These are phyloP conservation scores for Pseudogymnoascus sp. DNA, from an alignment of 2,329 filamentous ascomycete species.

Conservation along the genomic window DNA sequence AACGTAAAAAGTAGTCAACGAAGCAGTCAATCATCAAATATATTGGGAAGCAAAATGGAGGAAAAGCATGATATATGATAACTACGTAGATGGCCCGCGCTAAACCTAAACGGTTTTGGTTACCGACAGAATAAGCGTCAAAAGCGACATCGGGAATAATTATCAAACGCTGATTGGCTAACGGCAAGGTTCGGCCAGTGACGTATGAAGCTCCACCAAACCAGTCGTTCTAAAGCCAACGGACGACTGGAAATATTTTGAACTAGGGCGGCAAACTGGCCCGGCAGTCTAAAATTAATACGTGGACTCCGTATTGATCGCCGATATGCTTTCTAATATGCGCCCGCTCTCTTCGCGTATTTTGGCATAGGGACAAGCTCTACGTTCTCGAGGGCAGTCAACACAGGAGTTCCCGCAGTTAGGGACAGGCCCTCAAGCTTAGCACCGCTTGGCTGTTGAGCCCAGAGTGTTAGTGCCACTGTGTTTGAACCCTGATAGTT, in stretches of 20 bases:
- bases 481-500: slow-evolving; percentile 63
- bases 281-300: background rate
- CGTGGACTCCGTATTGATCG: background rate
- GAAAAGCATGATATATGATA: slow-evolving; percentile 6
- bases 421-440: slow-evolving; percentile 12
- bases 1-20: background rate
- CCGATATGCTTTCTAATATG: background rate
- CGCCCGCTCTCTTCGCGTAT: background rate
- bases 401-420: background rate
- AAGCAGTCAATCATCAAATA: background rate
- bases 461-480: slow-evolving; percentile 60
- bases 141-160: slow-evolving; percentile 6
- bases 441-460: slow-evolving; percentile 31
- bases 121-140: slow-evolving; percentile 7
- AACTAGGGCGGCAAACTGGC: background rate
- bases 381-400: background rate
- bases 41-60: background rate
- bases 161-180: background rate
- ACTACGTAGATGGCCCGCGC: background rate
- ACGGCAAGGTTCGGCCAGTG: background rate
- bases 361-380: background rate
- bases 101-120: background rate
- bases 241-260: background rate
- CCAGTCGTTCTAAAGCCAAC: background rate
- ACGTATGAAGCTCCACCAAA: background rate